Percentiles rank a stretch among this genome's conserved stretches.
Evolutionary conservation across 441 rosid species (phyloP).

Genomic region (Bruguiera hainesii): DNA sequence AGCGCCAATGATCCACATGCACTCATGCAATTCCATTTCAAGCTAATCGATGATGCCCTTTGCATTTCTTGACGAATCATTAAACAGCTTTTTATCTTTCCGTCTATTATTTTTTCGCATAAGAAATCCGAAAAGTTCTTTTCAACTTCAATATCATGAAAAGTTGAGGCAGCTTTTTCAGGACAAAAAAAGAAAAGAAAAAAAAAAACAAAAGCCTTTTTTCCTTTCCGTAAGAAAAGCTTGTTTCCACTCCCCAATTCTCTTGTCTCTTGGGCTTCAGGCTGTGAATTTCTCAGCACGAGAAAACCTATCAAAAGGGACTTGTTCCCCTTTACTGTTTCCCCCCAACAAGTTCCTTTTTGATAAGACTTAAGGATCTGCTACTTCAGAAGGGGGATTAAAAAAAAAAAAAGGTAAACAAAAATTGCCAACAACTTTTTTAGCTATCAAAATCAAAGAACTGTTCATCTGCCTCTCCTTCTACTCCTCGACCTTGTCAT

Average conservation of each 20-base stretch:
- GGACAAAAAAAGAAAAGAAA: no score
- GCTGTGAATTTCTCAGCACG: not conserved
- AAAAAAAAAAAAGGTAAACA: not conserved
- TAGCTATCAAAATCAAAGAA: constrained; percentile 1
- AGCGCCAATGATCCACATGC: no score
- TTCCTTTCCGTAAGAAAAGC: constrained; percentile 2
- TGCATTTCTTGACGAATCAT: not conserved
- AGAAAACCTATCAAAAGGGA: not conserved
- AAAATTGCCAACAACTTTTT: not conserved
- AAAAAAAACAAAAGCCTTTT: not conserved
- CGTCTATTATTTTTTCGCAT: not conserved
- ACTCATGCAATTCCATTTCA: not conserved
- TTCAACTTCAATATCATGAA: not conserved
- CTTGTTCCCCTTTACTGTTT: no score
- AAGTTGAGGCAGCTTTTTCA: constrained; percentile 2
- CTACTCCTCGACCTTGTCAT: constrained; percentile 6
- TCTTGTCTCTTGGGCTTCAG: constrained; percentile 10
- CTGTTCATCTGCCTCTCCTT: not conserved
- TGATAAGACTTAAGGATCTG: constrained; percentile 1
- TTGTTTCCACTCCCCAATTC: no score
- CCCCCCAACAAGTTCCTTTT: no score
- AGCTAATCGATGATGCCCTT: not conserved
- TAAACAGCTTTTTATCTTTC: not conserved
- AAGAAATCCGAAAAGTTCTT: not conserved
- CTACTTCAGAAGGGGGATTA: constrained; percentile 1